Evolutionary conservation across 1,284 basidiomycete species (phyloP).

Genomic region (Pulveroboletus sp.): DNA sequence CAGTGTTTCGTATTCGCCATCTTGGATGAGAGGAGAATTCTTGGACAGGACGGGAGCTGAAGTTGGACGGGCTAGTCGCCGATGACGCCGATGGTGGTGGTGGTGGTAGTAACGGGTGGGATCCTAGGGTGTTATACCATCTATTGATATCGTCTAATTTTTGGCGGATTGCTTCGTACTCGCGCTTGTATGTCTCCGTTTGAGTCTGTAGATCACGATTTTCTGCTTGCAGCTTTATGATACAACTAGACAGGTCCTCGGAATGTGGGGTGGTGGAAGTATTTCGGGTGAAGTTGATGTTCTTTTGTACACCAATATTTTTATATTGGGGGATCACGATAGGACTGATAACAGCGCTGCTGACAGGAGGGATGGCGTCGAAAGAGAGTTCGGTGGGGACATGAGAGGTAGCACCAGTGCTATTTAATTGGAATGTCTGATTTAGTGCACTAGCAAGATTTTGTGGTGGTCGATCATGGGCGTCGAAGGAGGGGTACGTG

Average conservation of each 20-base stretch:
- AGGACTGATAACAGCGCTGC: conserved; percentile 1
- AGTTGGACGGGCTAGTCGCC: conserved; percentile 3
- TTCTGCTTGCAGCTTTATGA: conserved; percentile 25
- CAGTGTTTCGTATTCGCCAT: conserved; percentile 18
- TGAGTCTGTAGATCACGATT: conserved; percentile 14
- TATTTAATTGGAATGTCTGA: conserved; percentile 30
- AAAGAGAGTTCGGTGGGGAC: conserved; percentile 5
- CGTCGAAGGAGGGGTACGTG: not conserved
- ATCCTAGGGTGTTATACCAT: conserved; percentile 7
- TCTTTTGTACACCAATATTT: conserved; percentile 31
- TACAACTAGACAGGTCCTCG: conserved; percentile 16
- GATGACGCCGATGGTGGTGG: too few relatives aligned
- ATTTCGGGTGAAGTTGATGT: conserved; percentile 23
- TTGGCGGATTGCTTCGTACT: conserved; percentile 13
- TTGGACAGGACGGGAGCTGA: not conserved
- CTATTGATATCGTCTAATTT: conserved; percentile 19
- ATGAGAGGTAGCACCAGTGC: conserved; percentile 13
- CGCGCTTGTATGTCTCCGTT: conserved; percentile 11
- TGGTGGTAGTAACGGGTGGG: not conserved
- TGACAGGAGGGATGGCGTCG: conserved; percentile 2
- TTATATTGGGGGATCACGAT: conserved; percentile 18
- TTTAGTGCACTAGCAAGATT: conserved; percentile 31
- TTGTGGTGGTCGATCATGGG: not conserved
- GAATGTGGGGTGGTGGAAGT: not conserved
- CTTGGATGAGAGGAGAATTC: conserved; percentile 19